phyloP scores from a whole-genome alignment of 2,329 filamentous ascomycete genomes.

The Cladorrhinum sp. region DNA sequence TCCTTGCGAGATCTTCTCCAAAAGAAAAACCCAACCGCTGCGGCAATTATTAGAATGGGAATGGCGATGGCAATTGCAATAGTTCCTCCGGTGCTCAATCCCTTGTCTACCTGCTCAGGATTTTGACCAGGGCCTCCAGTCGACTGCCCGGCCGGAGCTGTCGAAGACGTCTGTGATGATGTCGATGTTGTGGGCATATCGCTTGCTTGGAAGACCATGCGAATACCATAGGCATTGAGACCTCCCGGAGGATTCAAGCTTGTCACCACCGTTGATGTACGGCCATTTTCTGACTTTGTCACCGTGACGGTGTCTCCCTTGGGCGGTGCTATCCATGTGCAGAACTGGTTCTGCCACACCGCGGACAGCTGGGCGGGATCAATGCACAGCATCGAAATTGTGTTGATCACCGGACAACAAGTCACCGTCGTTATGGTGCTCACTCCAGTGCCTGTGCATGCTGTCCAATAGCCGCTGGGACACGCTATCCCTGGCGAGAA shows the following conservation, averaged over 20 bases:
- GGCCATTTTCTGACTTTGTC: slow-evolving; percentile 27
- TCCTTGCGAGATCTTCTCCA: slow-evolving; percentile 12
- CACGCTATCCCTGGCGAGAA: slow-evolving; percentile 29
- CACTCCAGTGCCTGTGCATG: slow-evolving; percentile 30
- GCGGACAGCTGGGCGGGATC: slow-evolving; percentile 25
- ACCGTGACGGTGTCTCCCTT: slow-evolving; percentile 26
- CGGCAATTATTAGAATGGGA: slow-evolving; percentile 7
- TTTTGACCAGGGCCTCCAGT: not conserved
- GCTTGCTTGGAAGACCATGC: slow-evolving; percentile 36
- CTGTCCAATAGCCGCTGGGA: slow-evolving; percentile 26
- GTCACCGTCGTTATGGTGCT: slow-evolving; percentile 34
- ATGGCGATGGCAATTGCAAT: slow-evolving; percentile 11
- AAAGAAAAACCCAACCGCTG: slow-evolving; percentile 12
- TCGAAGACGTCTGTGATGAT: not conserved
- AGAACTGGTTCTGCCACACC: slow-evolving; percentile 31
- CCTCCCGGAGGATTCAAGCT: slow-evolving; percentile 28
- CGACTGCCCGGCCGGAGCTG: not conserved
- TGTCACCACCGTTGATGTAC: slow-evolving; percentile 23
- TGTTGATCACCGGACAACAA: slow-evolving; percentile 33
- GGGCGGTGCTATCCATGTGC: slow-evolving; percentile 34
- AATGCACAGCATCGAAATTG: slow-evolving; percentile 32
- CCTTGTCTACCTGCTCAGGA: not conserved
- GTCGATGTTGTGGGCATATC: slow-evolving; percentile 23
- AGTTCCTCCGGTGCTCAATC: slow-evolving; percentile 12
- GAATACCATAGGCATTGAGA: slow-evolving; percentile 35